Base-by-base conservation (phyloP, 371 early-diverging fungal genomes). In the Zychaea mexicana region DNA sequence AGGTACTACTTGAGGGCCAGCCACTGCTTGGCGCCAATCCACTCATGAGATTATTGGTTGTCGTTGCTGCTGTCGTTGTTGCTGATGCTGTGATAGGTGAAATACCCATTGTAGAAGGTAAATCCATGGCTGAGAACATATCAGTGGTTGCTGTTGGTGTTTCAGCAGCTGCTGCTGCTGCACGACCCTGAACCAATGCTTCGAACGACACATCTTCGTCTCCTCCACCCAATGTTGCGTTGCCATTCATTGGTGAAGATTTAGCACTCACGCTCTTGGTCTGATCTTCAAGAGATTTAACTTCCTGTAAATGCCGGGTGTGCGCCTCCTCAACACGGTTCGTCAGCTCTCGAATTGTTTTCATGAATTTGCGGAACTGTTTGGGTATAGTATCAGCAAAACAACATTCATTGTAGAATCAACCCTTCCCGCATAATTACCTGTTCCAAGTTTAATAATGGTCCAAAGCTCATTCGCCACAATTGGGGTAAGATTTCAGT, bases 401-500 rank as follows among this genome's bases (percentile, higher is more conserved):
- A 15, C 4, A 30, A 30, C n/a, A n/a, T n/a, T n/a, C n/a, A n/a
- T n/a, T n/a, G 28, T 30, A 52, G 27, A 32, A 8, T 2, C 42
- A 9, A 1, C 10, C 30, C 8, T 27, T n/a, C 46, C 17, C 9
- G 31, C 15, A 57, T 26, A 5, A 19, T 33, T 78, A 88, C 90
- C 85, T 92, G 93, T 2, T 85, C 85, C 2, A 87, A 69, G 39
- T 84, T 88, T 32, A 95, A 70, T 28, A 87, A 70, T 1, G 87
- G 88, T 13, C 92, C 93, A 57, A 92, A 85, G 30, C 88, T 78
- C 74, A 92, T 78, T 36, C 81, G 77, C 95, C 95, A 95, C 47
- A 94, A 70, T 52, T 91, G 92, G 0, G 92, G 93, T 45, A 95
- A 57, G 12, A 95, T 82, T 49, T 88, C 89, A 0, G 84, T 88